Conservation (phyloP, 179 eudicot genomes). For the Nepenthes alata region DNA sequence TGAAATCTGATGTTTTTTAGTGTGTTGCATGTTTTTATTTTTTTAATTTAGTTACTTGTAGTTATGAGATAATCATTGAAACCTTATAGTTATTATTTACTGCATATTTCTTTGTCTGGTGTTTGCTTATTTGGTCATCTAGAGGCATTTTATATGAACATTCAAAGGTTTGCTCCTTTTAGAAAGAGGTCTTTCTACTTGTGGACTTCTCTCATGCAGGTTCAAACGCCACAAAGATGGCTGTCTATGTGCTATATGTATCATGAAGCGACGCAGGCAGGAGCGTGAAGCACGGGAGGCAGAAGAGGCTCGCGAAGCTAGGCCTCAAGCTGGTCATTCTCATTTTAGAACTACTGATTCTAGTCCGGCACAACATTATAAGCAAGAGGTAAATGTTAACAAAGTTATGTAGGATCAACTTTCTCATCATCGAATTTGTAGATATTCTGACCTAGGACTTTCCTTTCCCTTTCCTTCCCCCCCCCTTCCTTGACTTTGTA, state of each 20-base stretch:
- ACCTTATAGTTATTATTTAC: no score
- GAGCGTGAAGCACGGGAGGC: constrained; percentile 69
- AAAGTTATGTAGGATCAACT: background rate
- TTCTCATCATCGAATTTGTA: constrained; percentile 1
- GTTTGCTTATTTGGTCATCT: background rate
- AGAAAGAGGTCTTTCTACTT: background rate
- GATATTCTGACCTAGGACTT: background rate
- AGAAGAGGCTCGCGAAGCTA: constrained; percentile 18
- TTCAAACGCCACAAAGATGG: constrained; percentile 86
- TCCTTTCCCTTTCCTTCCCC: background rate
- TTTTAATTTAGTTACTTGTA: no score
- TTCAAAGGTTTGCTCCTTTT: constrained; percentile 1
- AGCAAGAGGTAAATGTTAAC: constrained; percentile 38
- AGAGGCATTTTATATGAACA: background rate
- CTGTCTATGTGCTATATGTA: constrained; percentile 91
- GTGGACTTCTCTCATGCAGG: constrained; percentile 21
- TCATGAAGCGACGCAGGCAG: constrained; percentile 88
- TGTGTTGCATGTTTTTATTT: no score
- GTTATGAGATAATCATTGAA: no score
- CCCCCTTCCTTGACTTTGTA: background rate
- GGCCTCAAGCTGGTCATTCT: constrained; percentile 19
- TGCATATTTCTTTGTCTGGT: background rate
- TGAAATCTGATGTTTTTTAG: no score
- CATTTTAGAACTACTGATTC: constrained; percentile 12
- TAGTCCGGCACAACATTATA: constrained; percentile 18